These are phyloP conservation scores for Bruguiera gymnorhiza DNA, from an alignment of 345 rosid genomes.

Conservation along the genomic window DNA sequence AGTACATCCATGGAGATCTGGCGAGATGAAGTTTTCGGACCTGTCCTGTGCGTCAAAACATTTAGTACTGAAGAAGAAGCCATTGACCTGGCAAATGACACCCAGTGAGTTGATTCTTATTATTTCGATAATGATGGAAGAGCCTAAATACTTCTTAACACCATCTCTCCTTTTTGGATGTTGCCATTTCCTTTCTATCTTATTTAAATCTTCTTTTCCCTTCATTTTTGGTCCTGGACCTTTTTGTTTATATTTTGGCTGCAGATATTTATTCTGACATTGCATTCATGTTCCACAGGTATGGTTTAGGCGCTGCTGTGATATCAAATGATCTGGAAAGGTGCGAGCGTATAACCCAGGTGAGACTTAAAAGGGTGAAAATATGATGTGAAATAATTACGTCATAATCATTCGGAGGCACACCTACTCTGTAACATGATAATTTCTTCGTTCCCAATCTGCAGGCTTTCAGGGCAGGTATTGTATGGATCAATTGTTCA, in stretches of 20 bases:
- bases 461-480: constrained; percentile 76
- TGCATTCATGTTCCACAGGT: constrained; percentile 38
- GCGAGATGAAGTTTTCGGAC: constrained; percentile 99
- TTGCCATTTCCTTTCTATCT: not conserved
- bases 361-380: constrained; percentile 22
- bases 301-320: constrained; percentile 86
- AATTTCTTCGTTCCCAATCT: not conserved
- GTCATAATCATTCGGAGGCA: not conserved
- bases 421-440: constrained; percentile 4
- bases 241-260: not conserved
- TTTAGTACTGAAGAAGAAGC: constrained; percentile 94
- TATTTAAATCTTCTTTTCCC: not conserved
- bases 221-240: not conserved
- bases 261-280: constrained; percentile 10
- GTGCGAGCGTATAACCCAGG: constrained; percentile 94
- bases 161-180: no score
- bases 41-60: constrained; percentile 86
- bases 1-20: constrained; percentile 92
- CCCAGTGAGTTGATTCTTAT: constrained; percentile 52
- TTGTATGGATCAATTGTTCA: constrained; percentile 96
- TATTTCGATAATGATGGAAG: no score
- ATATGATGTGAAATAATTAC: not conserved
- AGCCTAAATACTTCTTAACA: no score
- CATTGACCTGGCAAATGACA: constrained; percentile 84
- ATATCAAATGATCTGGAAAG: constrained; percentile 86